Percentiles rank a stretch among this genome's conserved stretches.
Evolutionary conservation across 345 rosid genomes (phyloP).

Genomic region (Hibiscus tridactylites): DNA sequence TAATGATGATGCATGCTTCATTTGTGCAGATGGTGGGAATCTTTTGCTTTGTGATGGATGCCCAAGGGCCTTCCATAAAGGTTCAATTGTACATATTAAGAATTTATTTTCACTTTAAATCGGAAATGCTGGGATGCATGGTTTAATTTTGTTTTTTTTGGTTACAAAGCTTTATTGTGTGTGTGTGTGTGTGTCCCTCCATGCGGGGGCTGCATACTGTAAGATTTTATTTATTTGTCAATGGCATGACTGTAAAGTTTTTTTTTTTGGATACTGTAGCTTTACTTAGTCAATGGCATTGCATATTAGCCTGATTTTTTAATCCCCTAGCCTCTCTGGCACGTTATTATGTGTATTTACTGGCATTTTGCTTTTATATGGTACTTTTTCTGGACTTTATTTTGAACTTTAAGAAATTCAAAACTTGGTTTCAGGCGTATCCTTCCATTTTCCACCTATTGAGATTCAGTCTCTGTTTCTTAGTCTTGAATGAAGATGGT

Average conservation of each 20-base stretch:
- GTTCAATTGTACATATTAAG: conserved; percentile 25
- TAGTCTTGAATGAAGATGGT: background rate
- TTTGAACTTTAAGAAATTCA: background rate
- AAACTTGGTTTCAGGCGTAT: background rate
- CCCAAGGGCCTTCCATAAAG: conserved; percentile 95
- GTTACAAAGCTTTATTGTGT: background rate
- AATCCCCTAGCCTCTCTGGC: background rate
- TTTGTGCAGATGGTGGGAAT: conserved; percentile 94
- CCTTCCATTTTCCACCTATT: background rate
- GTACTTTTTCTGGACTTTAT: background rate
- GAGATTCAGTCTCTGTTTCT: background rate
- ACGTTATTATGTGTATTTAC: background rate
- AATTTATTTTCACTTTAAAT: background rate
- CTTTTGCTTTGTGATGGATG: conserved; percentile 93
- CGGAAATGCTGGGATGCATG: background rate
- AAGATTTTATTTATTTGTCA: background rate
- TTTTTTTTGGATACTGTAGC: background rate
- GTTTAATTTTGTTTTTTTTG: background rate
- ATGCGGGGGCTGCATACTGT: background rate
- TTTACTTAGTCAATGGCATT: background rate
- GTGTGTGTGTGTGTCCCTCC: background rate
- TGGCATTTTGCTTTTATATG: background rate
- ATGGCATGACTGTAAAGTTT: background rate
- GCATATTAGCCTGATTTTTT: background rate
- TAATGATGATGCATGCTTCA: conserved; percentile 74